phyloP scores from a whole-genome alignment of 1,284 basidiomycete species.

The Tilletia indica region DNA sequence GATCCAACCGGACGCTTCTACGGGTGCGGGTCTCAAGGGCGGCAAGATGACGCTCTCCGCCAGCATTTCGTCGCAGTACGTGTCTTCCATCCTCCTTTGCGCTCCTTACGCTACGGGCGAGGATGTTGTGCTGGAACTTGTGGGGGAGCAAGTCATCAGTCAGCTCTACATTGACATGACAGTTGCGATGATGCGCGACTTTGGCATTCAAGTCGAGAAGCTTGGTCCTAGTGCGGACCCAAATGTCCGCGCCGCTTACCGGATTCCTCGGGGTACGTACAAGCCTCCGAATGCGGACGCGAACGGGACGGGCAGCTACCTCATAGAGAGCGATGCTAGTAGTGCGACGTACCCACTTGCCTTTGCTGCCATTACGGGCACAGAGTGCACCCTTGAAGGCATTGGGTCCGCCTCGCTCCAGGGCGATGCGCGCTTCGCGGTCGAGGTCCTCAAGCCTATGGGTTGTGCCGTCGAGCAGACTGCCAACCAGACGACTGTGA shows the following conservation, averaged over 20 bases:
- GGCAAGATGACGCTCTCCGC: slow-evolving; percentile 84
- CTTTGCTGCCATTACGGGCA: slow-evolving; percentile 92
- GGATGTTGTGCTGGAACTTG: slow-evolving; percentile 81
- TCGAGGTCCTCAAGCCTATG: slow-evolving; percentile 89
- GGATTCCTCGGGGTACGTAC: slow-evolving; percentile 80
- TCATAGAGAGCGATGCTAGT: slow-evolving; percentile 92
- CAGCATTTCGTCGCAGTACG: slow-evolving; percentile 95
- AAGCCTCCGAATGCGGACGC: slow-evolving; percentile 64
- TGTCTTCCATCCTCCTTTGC: slow-evolving; percentile 91
- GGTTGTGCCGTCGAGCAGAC: slow-evolving; percentile 89
- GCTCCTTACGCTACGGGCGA: slow-evolving; percentile 80
- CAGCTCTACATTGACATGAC: slow-evolving; percentile 99
- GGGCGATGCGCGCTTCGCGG: slow-evolving; percentile 93
- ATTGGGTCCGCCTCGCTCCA: slow-evolving; percentile 89
- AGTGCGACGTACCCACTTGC: slow-evolving; percentile 96
- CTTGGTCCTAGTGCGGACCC: slow-evolving; percentile 67
- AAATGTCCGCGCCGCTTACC: slow-evolving; percentile 68
- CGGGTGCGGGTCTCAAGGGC: slow-evolving; percentile 73
- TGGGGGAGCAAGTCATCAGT: slow-evolving; percentile 89
- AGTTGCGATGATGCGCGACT: slow-evolving; percentile 94
- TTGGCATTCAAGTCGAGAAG: slow-evolving; percentile 77
- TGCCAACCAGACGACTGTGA: slow-evolving; percentile 83
- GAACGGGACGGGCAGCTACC: slow-evolving; percentile 63
- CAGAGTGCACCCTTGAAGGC: slow-evolving; percentile 85
- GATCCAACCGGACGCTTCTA: slow-evolving; percentile 61